These are phyloP conservation scores for Aspergillus pseudotamarii DNA, from an alignment of 2,329 filamentous ascomycete genomes.

Conservation along the genomic window DNA sequence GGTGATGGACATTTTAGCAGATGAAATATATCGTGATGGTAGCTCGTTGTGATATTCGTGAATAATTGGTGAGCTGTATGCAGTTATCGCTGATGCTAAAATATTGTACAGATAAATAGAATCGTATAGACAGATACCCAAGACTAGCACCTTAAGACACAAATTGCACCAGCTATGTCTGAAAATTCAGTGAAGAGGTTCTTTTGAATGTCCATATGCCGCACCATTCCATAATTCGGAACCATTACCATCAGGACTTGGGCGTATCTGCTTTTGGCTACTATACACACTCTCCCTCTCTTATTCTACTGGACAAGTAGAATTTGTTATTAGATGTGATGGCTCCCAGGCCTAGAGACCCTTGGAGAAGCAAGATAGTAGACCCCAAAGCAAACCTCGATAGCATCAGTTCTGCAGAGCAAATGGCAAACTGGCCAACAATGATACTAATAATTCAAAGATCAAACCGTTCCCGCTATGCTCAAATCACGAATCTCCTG, in stretches of 20 bases:
- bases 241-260: neutral
- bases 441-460: conserved; percentile 6
- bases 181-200: neutral
- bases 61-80: neutral
- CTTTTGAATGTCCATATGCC: neutral
- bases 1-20: conserved; percentile 56
- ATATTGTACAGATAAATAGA: neutral
- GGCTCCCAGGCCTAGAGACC: neutral
- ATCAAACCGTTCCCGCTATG: conserved; percentile 73
- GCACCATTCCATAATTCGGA: neutral
- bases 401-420: conserved; percentile 9
- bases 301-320: neutral
- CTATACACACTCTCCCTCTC: neutral
- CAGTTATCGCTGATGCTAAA: neutral
- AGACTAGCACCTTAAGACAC: neutral
- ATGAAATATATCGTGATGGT: conserved; percentile 46
- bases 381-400: neutral
- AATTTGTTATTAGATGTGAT: neutral
- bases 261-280: neutral
- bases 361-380: neutral
- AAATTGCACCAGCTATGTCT: neutral
- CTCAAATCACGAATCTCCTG: conserved; percentile 97
- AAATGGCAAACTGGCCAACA: conserved; percentile 15
- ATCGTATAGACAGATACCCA: neutral
- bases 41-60: conserved; percentile 2